Evolutionary conservation across 2,329 filamentous ascomycete genomes (phyloP).

Genomic region (Pseudocercospora crystallina): DNA sequence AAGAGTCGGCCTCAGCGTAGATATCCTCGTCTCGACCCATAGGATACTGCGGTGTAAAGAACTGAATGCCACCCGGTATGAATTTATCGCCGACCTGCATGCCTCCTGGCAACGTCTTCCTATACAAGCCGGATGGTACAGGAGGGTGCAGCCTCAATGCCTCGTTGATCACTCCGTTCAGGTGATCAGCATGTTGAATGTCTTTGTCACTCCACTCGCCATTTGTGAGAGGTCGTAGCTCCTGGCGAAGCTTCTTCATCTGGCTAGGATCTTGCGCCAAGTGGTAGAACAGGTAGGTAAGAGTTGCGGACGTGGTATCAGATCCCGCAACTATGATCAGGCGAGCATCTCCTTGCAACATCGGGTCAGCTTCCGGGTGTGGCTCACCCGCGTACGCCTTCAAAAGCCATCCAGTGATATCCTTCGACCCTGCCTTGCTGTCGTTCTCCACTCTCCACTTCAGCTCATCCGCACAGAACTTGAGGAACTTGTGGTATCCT

Average conservation of each 20-base stretch:
- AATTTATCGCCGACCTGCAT: conserved; percentile 36
- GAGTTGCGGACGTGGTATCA: conserved; percentile 44
- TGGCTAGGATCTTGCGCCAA: conserved; percentile 33
- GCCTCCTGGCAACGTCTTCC: conserved; percentile 40
- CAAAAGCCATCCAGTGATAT: conserved; percentile 34
- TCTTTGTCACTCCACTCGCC: conserved; percentile 26
- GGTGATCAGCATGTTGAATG: conserved; percentile 28
- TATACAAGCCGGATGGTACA: conserved; percentile 36
- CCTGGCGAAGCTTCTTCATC: conserved; percentile 35
- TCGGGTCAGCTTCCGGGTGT: conserved; percentile 27
- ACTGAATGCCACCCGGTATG: conserved; percentile 33
- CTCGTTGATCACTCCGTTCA: conserved; percentile 46
- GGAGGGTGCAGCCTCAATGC: conserved; percentile 42
- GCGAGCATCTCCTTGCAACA: conserved; percentile 28
- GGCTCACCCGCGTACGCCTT: conserved; percentile 28
- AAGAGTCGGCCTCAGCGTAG: conserved; percentile 32
- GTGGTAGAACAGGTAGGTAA: conserved; percentile 45
- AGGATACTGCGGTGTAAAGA: conserved; percentile 22
- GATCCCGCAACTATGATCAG: conserved; percentile 41
- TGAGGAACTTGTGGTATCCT: conserved; percentile 37
- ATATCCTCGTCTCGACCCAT: conserved; percentile 30
- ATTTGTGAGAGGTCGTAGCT: conserved; percentile 30
- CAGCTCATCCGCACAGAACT: conserved; percentile 38
- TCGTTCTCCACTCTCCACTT: conserved; percentile 33
- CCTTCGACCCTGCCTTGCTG: conserved; percentile 15